phyloP scores from a whole-genome alignment of 495 filamentous ascomycete genomes.

The Platismatia glauca region DNA sequence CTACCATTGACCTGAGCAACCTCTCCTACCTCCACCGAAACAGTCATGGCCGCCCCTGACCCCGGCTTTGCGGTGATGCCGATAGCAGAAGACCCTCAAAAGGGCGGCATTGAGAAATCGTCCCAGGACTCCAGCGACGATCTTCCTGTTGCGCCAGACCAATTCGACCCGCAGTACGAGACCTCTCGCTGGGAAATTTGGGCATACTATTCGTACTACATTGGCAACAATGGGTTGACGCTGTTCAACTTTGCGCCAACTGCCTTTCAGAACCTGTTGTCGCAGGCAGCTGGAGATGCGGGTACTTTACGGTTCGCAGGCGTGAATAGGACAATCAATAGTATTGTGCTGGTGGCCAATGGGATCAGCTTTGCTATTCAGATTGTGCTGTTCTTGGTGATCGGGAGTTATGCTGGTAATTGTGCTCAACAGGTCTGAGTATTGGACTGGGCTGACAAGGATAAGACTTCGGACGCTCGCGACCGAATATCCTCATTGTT shows the following conservation, averaged over 20 bases:
- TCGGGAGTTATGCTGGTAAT: constrained; percentile 47
- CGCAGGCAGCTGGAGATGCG: constrained; percentile 44
- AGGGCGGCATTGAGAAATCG: constrained; percentile 17
- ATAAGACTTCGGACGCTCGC: constrained; percentile 51
- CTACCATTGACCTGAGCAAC: not conserved
- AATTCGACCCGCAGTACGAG: constrained; percentile 41
- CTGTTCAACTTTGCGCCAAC: constrained; percentile 64
- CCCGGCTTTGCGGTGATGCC: constrained; percentile 20
- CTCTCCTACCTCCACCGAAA: not conserved
- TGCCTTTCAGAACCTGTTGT: constrained; percentile 55
- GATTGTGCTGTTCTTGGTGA: constrained; percentile 48
- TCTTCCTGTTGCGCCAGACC: constrained; percentile 36
- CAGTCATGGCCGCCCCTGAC: constrained; percentile 23
- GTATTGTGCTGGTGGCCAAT: constrained; percentile 52
- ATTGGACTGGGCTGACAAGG: constrained; percentile 9
- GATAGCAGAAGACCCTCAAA: constrained; percentile 15
- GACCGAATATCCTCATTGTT: constrained; percentile 52
- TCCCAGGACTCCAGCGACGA: constrained; percentile 24
- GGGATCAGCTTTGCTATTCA: constrained; percentile 58
- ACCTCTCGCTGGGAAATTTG: constrained; percentile 53
- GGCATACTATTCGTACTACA: constrained; percentile 61
- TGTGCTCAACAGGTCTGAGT: not conserved
- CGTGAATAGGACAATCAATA: constrained; percentile 44
- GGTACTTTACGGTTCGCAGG: constrained; percentile 45
- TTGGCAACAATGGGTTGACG: constrained; percentile 57